A percentile compares a stretch with the other conserved stretches of the same genome.
phyloP scores from a whole-genome alignment of 257 asterid genomes.

The Solanum pennellii region DNA sequence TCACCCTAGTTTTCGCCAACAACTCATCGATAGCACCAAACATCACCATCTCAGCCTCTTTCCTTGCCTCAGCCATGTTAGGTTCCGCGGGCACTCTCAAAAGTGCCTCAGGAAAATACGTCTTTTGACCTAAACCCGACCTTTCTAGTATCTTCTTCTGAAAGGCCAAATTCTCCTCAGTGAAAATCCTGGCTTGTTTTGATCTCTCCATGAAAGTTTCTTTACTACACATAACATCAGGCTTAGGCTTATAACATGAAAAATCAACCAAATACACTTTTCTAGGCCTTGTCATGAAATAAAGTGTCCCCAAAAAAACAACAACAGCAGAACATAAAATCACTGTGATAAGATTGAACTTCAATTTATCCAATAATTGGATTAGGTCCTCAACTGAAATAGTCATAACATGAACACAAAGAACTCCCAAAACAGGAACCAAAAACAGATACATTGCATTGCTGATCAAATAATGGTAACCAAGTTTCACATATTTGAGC shows the following conservation, averaged over 20 bases:
- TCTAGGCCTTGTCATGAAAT: slow-evolving; percentile 14
- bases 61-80: slow-evolving; percentile 16
- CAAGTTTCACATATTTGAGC: slow-evolving; percentile 36
- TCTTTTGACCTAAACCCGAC: slow-evolving; percentile 18
- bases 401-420: slow-evolving; percentile 10
- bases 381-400: slow-evolving; percentile 1
- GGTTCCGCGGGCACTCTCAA: slow-evolving; percentile 11
- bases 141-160: slow-evolving; percentile 22
- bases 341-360: slow-evolving; percentile 1
- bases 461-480: slow-evolving; percentile 20
- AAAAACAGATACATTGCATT: slow-evolving; percentile 15
- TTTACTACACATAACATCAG: slow-evolving; percentile 6
- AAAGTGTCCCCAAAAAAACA: slow-evolving; percentile 8
- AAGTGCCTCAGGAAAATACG: slow-evolving; percentile 5
- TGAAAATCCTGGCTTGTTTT: slow-evolving; percentile 1
- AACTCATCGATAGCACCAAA: slow-evolving; percentile 38
- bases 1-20: slow-evolving; percentile 27
- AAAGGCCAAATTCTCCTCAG: slow-evolving; percentile 14
- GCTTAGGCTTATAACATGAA: slow-evolving; percentile 22
- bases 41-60: slow-evolving; percentile 33
- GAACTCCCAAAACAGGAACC: slow-evolving; percentile 6
- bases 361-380: slow-evolving; percentile 7
- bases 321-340: neutral
- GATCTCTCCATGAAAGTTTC: neutral
- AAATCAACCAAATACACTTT: slow-evolving; percentile 26